A percentile compares a stretch with the other conserved stretches of the same genome.
phyloP scores from a whole-genome alignment of 2,329 filamentous ascomycete genomes.

The Paecilomyces sp. region DNA sequence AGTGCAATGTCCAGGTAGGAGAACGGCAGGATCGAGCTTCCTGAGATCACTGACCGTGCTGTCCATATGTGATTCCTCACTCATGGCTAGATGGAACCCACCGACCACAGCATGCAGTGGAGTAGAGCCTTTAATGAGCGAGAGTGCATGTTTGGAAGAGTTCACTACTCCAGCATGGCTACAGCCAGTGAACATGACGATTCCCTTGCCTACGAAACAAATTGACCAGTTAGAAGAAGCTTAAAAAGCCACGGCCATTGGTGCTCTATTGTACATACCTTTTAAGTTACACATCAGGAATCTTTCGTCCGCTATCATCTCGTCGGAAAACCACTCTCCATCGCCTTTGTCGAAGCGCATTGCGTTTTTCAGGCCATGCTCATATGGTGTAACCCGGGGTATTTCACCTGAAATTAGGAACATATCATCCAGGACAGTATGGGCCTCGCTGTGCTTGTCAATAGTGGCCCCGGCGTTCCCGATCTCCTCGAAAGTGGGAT shows the following conservation, averaged over 20 bases:
- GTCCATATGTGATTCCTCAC: conserved; percentile 36
- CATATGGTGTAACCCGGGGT: conserved; percentile 44
- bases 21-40: conserved; percentile 38
- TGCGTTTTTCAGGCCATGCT: conserved; percentile 40
- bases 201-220: conserved; percentile 37
- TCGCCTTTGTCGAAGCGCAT: conserved; percentile 36
- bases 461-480: conserved; percentile 35
- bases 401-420: conserved; percentile 51
- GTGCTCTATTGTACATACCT: conserved; percentile 24
- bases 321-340: conserved; percentile 41
- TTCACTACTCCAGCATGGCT: conserved; percentile 52
- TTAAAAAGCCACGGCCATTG: not conserved
- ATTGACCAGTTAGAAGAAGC: not conserved
- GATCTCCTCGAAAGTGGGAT: conserved; percentile 46
- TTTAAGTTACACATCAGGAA: conserved; percentile 49
- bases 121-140: conserved; percentile 26
- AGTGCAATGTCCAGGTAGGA: conserved; percentile 51
- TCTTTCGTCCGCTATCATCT: conserved; percentile 46
- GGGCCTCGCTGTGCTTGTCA: conserved; percentile 30
- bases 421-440: conserved; percentile 43
- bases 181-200: conserved; percentile 51
- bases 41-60: conserved; percentile 44
- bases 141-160: conserved; percentile 39
- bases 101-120: conserved; percentile 47
- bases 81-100: conserved; percentile 48